Evolutionary conservation across 2,329 filamentous ascomycete species (phyloP).

Genomic region (Pseudogymnoascus destructans): DNA sequence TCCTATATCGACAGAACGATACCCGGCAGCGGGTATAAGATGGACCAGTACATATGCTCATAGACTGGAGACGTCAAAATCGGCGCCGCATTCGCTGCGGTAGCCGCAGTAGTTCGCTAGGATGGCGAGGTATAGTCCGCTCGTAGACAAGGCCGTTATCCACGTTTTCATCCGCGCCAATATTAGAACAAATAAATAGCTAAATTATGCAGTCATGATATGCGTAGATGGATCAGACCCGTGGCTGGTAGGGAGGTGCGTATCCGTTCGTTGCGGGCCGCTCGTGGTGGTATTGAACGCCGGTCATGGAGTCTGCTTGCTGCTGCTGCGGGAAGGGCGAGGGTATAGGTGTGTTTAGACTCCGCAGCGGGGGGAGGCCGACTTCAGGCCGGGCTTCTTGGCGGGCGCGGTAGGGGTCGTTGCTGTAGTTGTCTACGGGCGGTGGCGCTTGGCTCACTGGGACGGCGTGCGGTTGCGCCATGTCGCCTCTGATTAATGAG

Average conservation of each 20-base stretch:
- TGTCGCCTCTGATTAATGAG: conserved; percentile 6
- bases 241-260: background rate
- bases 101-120: background rate
- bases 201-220: background rate
- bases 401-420: background rate
- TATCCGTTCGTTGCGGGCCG: background rate
- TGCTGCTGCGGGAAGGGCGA: background rate
- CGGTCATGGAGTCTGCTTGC: conserved; percentile 45
- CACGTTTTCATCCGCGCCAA: background rate
- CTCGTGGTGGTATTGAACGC: conserved; percentile 41
- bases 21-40: background rate
- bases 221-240: background rate
- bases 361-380: conserved; percentile 41
- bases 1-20: background rate
- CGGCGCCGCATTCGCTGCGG: background rate
- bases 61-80: background rate
- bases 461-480: background rate
- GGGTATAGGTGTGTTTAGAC: conserved; percentile 28
- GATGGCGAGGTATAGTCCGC: background rate
- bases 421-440: conserved; percentile 7
- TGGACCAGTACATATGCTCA: background rate
- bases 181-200: background rate
- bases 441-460: conserved; percentile 1
- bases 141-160: background rate
- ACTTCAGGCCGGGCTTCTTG: conserved; percentile 31